Base-by-base conservation (phyloP, 306 rosid species). In the Acacia melanoxylon region DNA sequence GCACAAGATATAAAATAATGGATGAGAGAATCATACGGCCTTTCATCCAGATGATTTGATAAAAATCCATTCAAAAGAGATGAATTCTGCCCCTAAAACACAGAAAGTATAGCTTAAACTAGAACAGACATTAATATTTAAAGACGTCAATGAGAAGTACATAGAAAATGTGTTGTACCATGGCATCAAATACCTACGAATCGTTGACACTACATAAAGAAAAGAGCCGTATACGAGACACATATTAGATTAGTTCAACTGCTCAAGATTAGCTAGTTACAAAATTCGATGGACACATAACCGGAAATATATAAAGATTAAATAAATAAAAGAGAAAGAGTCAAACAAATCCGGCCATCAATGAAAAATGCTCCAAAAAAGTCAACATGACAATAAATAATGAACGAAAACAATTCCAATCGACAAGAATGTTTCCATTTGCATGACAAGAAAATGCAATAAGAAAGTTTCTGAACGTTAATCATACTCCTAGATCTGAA, bases 221-320 rank as follows among this genome's bases (percentile, higher is more conserved):
- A n/a, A n/a, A n/a, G 37, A 63, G n/a, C n/a, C 9, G 10, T 29
- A 27, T 63, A 7, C 13, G 8, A 25, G 33, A 59, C 27, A 56
- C 63, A n/a, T 11, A 59, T 19, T 19, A 10, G 24, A 52, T 25
- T 46, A 73, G 84, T 80, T 84, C 83, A 84, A n/a, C 29, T 20
- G 27, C 9, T 7, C 27, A 20, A 76, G 76, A 83, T 56, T 73
- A 70, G 62, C 81, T 40, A 73, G 31, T 25, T 59, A 22, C 41
- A 88, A 27, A 42, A 62, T 79, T 19, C 52, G 52, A 74, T 68
- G 81, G 68, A 20, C 45, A 40, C 42, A 61, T 40, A 61, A 29
- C 46, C 41, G 10, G 27, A 10, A n/a, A 20, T 5, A 48, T 6
- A 5, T 1, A 2, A 10, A 35, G 20, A 2, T 0, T 17, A 65